Base-by-base conservation (phyloP, 345 rosid genomes). In the Eutrema yunnanense region DNA sequence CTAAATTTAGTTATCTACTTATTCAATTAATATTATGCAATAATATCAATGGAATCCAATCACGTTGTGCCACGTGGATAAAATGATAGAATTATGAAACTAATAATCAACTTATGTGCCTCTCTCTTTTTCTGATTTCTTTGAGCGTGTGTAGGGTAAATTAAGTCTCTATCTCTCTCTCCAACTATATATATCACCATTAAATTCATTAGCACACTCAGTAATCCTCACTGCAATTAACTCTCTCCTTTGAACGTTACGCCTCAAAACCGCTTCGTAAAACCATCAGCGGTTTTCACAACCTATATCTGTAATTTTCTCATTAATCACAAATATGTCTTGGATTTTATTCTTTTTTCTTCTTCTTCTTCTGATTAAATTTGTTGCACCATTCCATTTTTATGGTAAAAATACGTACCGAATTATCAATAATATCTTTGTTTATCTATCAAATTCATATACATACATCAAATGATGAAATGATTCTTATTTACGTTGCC, bases 131-230 rank as follows among this genome's bases (percentile, higher is more conserved):
- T 44, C 48, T 53, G 6, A 52, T 13, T 42, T 43, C 40, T 52
- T 71, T 2, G 40, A 70, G 59, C 5, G 12, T 51, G 22, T 0
- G 27, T 51, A 62, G 69, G 61, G 46, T 62, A 8, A 52, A 51
- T 9, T 6, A 47, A 34, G 65, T 33, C 14, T 10, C n/a, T n/a
- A n/a, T n/a, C 40, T 59, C 19, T 58, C 56, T 9, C 46, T 63
- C 50, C 4, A 65, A 12, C 29, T 73, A 73, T 61, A 71, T 65
- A 72, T 41, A 8, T 19, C 34, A 61, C 66, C 72, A 32, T 19
- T 58, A 22, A 46, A 3, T 68, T 51, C 56, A 48, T 6, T 49
- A 49, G 60, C 60, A 29, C 51, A 22, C 51, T 69, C 73, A 50
- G 4, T 14, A 61, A 12, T 16, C 30, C 63, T 68, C 56, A 32